phyloP scores from a whole-genome alignment of 495 filamentous ascomycete genomes.

The Annulohypoxylon stygium region DNA sequence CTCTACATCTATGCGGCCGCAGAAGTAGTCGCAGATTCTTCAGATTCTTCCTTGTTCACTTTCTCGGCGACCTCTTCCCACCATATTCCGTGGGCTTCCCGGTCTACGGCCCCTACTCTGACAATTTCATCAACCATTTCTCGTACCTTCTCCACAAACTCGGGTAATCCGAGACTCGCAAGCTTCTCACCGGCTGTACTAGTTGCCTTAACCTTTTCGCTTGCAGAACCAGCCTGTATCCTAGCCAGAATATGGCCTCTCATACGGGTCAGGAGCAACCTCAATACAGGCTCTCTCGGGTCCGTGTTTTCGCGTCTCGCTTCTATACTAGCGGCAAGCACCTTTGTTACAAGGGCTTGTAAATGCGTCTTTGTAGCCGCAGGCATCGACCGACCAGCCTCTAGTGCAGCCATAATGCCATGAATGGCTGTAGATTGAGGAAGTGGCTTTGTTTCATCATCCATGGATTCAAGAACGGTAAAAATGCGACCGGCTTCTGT shows the following conservation, averaged over 20 bases:
- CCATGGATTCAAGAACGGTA: conserved; percentile 60
- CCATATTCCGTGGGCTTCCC: conserved; percentile 80
- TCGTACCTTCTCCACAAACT: conserved; percentile 89
- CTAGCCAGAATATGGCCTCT: conserved; percentile 80
- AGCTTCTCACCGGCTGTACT: conserved; percentile 87
- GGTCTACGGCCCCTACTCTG: conserved; percentile 82
- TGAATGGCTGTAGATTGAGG: conserved; percentile 68
- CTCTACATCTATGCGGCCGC: conserved; percentile 24
- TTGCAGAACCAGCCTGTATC: conserved; percentile 79
- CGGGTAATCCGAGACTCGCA: conserved; percentile 81
- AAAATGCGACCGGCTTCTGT: conserved; percentile 83
- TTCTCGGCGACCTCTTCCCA: conserved; percentile 77
- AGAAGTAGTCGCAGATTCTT: conserved; percentile 43
- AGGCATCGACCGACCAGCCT: conserved; percentile 85
- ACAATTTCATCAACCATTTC: conserved; percentile 83
- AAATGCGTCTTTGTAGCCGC: conserved; percentile 70
- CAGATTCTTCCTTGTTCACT: conserved; percentile 55
- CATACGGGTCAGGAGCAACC: conserved; percentile 81
- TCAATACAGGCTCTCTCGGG: conserved; percentile 83
- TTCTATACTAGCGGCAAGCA: conserved; percentile 59
- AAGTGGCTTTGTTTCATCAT: conserved; percentile 50
- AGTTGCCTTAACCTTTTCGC: conserved; percentile 83
- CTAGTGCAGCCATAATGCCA: conserved; percentile 80
- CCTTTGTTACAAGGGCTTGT: conserved; percentile 63
- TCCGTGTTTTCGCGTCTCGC: conserved; percentile 54